Percentiles rank a stretch among this genome's conserved stretches.
Evolutionary conservation across 768 basidiomycete genomes (phyloP).

Genomic region (Ramaria rubella): DNA sequence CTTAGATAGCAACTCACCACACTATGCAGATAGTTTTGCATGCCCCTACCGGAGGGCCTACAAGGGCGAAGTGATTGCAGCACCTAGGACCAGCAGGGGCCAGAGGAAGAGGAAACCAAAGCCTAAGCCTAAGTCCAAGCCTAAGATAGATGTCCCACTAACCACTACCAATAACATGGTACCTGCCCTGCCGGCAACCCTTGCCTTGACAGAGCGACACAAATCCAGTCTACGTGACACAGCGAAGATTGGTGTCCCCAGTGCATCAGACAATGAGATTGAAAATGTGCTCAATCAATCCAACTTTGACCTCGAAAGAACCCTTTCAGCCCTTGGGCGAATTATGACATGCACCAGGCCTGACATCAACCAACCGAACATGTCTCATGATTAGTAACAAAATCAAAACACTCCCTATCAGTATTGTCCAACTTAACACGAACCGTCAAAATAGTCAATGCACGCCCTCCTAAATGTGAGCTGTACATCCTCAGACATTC

Average conservation of each 20-base stretch:
- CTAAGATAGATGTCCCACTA: neutral
- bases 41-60: no score
- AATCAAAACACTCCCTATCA: neutral
- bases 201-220: neutral
- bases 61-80: neutral
- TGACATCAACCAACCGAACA: neutral
- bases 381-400: neutral
- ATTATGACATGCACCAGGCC: neutral
- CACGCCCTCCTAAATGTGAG: conserved; percentile 7
- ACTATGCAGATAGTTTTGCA: neutral
- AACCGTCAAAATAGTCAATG: conserved; percentile 2
- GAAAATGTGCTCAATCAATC: neutral
- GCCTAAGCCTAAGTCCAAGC: no score
- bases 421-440: conserved; percentile 10
- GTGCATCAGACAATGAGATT: neutral
- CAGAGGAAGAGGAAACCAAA: neutral
- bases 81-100: neutral
- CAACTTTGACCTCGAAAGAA: neutral
- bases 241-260: neutral
- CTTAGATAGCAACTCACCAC: neutral
- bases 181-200: neutral
- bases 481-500: conserved; percentile 7
- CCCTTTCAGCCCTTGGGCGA: neutral
- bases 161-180: neutral
- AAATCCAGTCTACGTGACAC: neutral